phyloP scores from a whole-genome alignment of 169 alveolate species.

The Eimeria acervulina region DNA sequence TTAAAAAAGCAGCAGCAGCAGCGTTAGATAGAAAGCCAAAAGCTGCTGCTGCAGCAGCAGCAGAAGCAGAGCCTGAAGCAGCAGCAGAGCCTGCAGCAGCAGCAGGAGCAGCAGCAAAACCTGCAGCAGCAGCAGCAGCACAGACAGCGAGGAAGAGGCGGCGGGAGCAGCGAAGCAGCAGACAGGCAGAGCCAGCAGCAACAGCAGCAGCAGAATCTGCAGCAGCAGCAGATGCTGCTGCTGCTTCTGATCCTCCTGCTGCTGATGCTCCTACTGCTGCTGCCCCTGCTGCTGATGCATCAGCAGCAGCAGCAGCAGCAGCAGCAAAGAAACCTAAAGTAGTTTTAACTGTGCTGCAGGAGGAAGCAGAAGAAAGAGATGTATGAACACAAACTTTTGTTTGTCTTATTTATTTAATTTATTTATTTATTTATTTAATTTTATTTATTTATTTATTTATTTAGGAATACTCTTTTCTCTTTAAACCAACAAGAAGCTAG shows the following conservation, averaged over 20 bases:
- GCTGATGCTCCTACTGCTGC: not conserved
- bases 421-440: too few relatives aligned
- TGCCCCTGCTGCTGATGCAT: not conserved
- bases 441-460: too few relatives aligned
- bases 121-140: not conserved
- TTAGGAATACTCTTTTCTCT: too few relatives aligned
- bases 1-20: constrained; percentile 3
- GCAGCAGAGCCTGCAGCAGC: too few relatives aligned
- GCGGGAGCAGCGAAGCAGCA: too few relatives aligned
- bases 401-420: too few relatives aligned
- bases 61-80: not conserved
- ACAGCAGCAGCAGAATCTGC: too few relatives aligned
- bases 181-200: too few relatives aligned
- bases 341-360: not conserved
- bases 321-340: not conserved
- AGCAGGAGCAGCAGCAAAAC: too few relatives aligned
- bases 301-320: not conserved
- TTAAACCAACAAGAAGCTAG: too few relatives aligned
- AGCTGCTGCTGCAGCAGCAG: not conserved
- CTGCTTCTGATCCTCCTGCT: not conserved
- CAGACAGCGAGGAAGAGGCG: not conserved
- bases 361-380: not conserved
- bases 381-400: not conserved
- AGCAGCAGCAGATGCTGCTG: too few relatives aligned
- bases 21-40: not conserved